A percentile compares a stretch with the other conserved stretches of the same genome.
These are phyloP conservation scores for Auriscalpium orientale DNA, from an alignment of 768 basidiomycete genomes.

Conservation along the genomic window DNA sequence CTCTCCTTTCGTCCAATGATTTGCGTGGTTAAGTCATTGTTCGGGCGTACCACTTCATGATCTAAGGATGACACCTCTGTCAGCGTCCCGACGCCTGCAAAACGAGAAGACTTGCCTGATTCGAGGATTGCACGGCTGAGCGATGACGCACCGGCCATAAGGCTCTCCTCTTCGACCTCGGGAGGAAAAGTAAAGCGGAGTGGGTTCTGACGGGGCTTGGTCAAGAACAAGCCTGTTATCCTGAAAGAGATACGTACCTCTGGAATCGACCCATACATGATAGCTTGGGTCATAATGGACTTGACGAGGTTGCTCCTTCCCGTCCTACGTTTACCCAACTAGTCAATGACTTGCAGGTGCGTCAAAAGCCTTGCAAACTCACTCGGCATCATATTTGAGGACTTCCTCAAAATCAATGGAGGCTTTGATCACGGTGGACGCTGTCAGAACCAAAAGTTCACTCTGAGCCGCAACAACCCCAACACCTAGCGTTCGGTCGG, in stretches of 20 bases:
- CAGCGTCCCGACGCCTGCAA: no score
- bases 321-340: conserved; percentile 30
- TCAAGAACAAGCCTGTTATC: background rate
- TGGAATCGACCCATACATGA: conserved; percentile 64
- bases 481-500: conserved; percentile 64
- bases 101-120: conserved; percentile 44
- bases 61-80: conserved; percentile 30
- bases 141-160: conserved; percentile 75
- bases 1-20: conserved; percentile 67
- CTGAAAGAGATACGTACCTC: conserved; percentile 33
- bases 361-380: conserved; percentile 17
- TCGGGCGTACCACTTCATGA: conserved; percentile 56
- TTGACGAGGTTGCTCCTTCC: conserved; percentile 65
- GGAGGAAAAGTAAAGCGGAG: conserved; percentile 76
- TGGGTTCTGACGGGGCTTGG: conserved; percentile 49
- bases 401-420: conserved; percentile 56
- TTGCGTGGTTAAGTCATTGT: conserved; percentile 77
- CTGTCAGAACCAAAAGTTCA: conserved; percentile 53
- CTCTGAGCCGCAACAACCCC: conserved; percentile 47
- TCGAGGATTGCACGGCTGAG: conserved; percentile 63
- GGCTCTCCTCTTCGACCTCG: conserved; percentile 66
- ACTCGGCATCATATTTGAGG: conserved; percentile 56
- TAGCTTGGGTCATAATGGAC: conserved; percentile 77
- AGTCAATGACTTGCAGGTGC: background rate
- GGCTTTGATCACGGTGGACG: conserved; percentile 63